Conservation (phyloP, 2,329 filamentous ascomycete species). For the Cladosporium sp. region DNA sequence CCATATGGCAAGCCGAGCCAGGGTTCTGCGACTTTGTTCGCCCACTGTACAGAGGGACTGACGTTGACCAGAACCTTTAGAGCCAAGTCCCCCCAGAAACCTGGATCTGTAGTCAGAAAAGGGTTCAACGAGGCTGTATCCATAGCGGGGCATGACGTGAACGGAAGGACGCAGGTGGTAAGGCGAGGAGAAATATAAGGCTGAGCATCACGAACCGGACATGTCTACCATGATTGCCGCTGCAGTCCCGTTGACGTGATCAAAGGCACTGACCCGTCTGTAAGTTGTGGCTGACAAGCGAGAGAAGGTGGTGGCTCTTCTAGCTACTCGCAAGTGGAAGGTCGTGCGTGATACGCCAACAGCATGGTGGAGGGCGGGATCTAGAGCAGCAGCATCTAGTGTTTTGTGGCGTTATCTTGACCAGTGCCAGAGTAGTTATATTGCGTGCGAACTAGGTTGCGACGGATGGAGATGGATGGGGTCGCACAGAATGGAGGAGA, state of each 20-base stretch:
- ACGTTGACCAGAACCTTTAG: slow-evolving; percentile 33
- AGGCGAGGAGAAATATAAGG: background rate
- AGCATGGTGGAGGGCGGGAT: background rate
- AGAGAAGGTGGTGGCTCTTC: background rate
- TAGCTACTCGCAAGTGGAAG: background rate
- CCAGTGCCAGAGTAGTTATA: background rate
- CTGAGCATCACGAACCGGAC: slow-evolving; percentile 14
- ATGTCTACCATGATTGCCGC: slow-evolving; percentile 8
- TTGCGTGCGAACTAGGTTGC: slow-evolving; percentile 9
- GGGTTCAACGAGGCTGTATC: slow-evolving; percentile 16
- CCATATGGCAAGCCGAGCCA: slow-evolving; percentile 38
- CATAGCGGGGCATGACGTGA: slow-evolving; percentile 5
- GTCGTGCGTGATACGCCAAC: background rate
- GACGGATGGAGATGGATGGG: background rate
- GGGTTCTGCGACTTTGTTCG: slow-evolving; percentile 35
- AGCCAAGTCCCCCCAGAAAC: slow-evolving; percentile 36
- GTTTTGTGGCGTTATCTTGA: background rate
- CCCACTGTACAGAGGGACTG: slow-evolving; percentile 38
- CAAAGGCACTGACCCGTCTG: slow-evolving; percentile 2
- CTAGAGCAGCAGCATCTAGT: background rate
- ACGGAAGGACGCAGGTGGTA: background rate
- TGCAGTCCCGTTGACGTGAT: slow-evolving; percentile 8
- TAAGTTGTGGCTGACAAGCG: background rate
- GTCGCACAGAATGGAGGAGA: background rate
- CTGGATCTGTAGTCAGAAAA: slow-evolving; percentile 26